These are phyloP conservation scores for Aspergillus haitiensis DNA, from an alignment of 495 filamentous ascomycete genomes.

Conservation along the genomic window DNA sequence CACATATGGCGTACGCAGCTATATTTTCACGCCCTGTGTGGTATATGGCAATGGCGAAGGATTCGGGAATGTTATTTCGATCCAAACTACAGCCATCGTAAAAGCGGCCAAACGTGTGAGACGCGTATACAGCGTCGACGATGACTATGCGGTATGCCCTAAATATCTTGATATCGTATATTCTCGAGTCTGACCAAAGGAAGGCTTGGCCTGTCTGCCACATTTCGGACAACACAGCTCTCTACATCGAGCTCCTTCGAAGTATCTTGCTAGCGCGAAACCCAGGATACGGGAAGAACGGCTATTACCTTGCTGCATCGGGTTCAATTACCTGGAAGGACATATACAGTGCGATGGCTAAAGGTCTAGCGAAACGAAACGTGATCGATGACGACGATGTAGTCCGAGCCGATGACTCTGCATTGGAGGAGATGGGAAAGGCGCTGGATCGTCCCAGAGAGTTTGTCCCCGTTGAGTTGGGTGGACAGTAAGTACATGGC, in stretches of 20 bases:
- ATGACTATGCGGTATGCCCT: slow-evolving; percentile 31
- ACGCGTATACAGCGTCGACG: slow-evolving; percentile 41
- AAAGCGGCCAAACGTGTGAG: slow-evolving; percentile 37
- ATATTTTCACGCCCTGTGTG: slow-evolving; percentile 50
- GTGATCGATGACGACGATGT: slow-evolving; percentile 37
- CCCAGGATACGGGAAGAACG: slow-evolving; percentile 40
- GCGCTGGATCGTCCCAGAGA: slow-evolving; percentile 31
- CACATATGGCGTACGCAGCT: slow-evolving; percentile 39
- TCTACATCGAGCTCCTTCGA: slow-evolving; percentile 46
- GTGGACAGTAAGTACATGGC: slow-evolving; percentile 38
- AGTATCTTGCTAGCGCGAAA: slow-evolving; percentile 41
- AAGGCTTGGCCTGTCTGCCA: slow-evolving; percentile 53
- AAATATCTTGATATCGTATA: background rate
- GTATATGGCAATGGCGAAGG: slow-evolving; percentile 49
- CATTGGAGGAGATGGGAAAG: slow-evolving; percentile 37
- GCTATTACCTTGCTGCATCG: slow-evolving; percentile 51
- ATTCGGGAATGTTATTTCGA: slow-evolving; percentile 51
- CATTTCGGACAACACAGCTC: slow-evolving; percentile 40
- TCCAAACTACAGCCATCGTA: slow-evolving; percentile 50
- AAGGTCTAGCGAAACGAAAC: slow-evolving; percentile 37
- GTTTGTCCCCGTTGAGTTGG: slow-evolving; percentile 38
- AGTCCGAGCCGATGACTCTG: slow-evolving; percentile 30
- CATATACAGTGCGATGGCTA: slow-evolving; percentile 44
- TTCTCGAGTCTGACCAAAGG: background rate
- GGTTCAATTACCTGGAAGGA: slow-evolving; percentile 50